Evolutionary conservation across 2,329 filamentous ascomycete genomes (phyloP), one percentile per base, ranked within the genome.

Genomic region (Alternaria rosae): DNA sequence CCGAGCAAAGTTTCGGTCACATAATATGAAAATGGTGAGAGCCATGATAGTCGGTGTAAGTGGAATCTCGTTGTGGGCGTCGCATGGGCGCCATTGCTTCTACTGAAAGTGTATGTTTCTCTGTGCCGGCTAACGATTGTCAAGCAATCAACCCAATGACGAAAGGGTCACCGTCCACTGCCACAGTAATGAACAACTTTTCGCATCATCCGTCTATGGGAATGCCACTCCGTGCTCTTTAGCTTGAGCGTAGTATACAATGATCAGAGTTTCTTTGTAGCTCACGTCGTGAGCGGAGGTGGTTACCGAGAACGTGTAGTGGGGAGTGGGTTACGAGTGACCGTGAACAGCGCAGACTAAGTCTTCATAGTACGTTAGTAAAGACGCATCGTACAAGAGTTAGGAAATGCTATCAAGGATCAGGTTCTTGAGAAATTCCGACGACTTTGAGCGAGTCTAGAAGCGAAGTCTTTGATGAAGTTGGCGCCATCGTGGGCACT

Each of bases 351-450:
- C 15, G 32, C 23, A 23, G 26, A 10, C 23, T 1, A 10, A 7
- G 5, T 45, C 43, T 45, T 26, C 3, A 2, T 3, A n/a, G 2
- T 17, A 28, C 8, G 9, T 15, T 11, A 41, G n/a, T 41, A 13
- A 1, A 6, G 9, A 15, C 11, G 10, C 1, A 4, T 28, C 9
- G 3, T 12, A 3, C 0, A 17, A 5, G 3, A 5, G 15, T 0
- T 28, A 25, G 44, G 35, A 1, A 11, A 8, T 6, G 35, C 6
- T 41, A 32, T 12, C 12, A 13, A 32, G 30, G 30, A 32, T 17
- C 35, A 17, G 7, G 35, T 7, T 4, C 3, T 41, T 41, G n/a
- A 41, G 35, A 7, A 7, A 41, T 4, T 17, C 17, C 13, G 8
- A 41, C 17, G n/a, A 4, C 15, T 2, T 41, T 41, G 15, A 41